A percentile compares a stretch with the other conserved stretches of the same genome.
Conservation (phyloP, 1,284 basidiomycete genomes). For the Moesziomyces antarcticus region DNA sequence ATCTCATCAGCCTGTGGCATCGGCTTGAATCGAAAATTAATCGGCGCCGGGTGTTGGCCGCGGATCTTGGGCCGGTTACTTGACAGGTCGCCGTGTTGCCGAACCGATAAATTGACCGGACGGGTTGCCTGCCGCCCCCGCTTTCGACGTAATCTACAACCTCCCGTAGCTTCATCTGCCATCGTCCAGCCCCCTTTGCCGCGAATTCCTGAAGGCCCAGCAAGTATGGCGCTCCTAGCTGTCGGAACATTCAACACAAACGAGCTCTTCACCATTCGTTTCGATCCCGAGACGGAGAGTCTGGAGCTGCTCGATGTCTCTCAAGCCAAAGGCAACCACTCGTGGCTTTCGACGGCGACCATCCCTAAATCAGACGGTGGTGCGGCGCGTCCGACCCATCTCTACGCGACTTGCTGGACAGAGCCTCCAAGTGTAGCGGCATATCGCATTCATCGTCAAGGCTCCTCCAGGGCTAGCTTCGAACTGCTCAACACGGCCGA, state of each 20-base stretch:
- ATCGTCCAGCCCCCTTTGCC: background rate
- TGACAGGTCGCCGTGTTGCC: slow-evolving; percentile 2
- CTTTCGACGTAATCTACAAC: too few relatives aligned
- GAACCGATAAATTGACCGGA: slow-evolving; percentile 16
- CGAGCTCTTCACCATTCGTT: slow-evolving; percentile 45
- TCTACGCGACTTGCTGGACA: slow-evolving; percentile 55
- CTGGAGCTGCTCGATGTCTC: slow-evolving; percentile 36
- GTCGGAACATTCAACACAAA: slow-evolving; percentile 54
- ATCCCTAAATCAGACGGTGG: slow-evolving; percentile 1
- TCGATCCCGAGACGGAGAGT: slow-evolving; percentile 31
- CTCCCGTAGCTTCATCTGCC: background rate
- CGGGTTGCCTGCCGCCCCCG: background rate
- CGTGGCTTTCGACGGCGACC: slow-evolving; percentile 47
- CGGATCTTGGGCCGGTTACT: slow-evolving; percentile 25
- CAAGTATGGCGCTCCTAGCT: slow-evolving; percentile 34
- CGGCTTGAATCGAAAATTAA: background rate
- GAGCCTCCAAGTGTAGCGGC: slow-evolving; percentile 50
- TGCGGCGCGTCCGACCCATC: slow-evolving; percentile 12
- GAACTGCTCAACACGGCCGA: slow-evolving; percentile 49
- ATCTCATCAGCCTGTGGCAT: too few relatives aligned
- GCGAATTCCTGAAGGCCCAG: background rate
- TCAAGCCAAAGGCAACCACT: slow-evolving; percentile 47
- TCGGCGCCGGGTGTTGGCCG: slow-evolving; percentile 13
- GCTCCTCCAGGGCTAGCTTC: slow-evolving; percentile 7
- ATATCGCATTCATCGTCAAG: slow-evolving; percentile 31